Percentiles rank a stretch among this genome's conserved stretches.
Conservation (phyloP, 495 filamentous ascomycete genomes). For the Aspergillus asperescens region DNA sequence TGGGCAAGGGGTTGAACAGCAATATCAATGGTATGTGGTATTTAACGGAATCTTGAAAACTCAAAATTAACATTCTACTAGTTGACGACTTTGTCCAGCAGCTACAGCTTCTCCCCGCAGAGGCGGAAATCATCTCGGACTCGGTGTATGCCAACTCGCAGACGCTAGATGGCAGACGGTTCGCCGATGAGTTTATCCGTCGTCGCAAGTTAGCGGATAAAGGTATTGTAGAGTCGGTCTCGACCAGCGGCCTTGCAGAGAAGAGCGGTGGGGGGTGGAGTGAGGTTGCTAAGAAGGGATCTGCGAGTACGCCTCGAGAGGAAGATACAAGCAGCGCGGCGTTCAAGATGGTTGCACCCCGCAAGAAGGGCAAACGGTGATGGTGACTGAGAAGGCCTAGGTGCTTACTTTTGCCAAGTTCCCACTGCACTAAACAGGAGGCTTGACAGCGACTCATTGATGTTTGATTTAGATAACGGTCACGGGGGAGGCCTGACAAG, state of each 20-base stretch:
- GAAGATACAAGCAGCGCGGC: conserved; percentile 52
- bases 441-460: too few relatives aligned
- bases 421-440: too few relatives aligned
- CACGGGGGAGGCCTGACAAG: too few relatives aligned
- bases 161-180: conserved; percentile 85
- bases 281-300: conserved; percentile 93
- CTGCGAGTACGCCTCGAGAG: conserved; percentile 42
- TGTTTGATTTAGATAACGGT: too few relatives aligned
- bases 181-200: conserved; percentile 88
- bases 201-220: conserved; percentile 88
- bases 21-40: conserved; percentile 52
- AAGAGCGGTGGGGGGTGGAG: conserved; percentile 74
- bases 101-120: conserved; percentile 68
- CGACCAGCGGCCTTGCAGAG: conserved; percentile 40
- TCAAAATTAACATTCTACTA: conserved; percentile 27
- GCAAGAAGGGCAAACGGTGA: conserved; percentile 87
- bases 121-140: conserved; percentile 78
- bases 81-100: conserved; percentile 76
- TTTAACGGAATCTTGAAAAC: neutral
- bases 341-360: conserved; percentile 85
- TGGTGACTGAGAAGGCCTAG: too few relatives aligned
- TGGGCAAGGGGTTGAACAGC: conserved; percentile 57
- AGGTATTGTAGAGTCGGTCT: conserved; percentile 62
- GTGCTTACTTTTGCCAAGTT: too few relatives aligned
- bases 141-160: conserved; percentile 78